Evolutionary conservation across 169 alveolate genomes (phyloP).

Genomic region (Babesia caballi): DNA sequence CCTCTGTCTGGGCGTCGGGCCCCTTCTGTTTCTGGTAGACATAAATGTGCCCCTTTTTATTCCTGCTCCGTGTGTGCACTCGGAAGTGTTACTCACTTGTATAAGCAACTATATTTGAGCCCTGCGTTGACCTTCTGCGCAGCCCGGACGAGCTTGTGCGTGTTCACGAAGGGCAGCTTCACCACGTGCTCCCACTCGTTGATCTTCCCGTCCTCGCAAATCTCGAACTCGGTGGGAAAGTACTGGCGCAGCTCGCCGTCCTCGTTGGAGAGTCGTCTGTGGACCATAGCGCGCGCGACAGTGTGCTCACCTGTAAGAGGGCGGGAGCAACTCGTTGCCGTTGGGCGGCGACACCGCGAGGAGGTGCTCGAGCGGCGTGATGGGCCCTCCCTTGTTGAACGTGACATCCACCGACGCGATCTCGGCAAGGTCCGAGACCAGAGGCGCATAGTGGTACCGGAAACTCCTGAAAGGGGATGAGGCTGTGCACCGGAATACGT

Average conservation of each 20-base stretch:
- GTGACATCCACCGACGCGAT: constrained; percentile 33
- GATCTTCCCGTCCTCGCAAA: constrained; percentile 51
- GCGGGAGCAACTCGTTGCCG: constrained; percentile 50
- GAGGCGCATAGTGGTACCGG: constrained; percentile 64
- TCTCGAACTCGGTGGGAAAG: constrained; percentile 64
- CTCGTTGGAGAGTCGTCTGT: constrained; percentile 17
- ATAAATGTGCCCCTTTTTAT: constrained; percentile 39
- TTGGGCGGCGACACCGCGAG: constrained; percentile 66
- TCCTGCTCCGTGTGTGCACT: constrained; percentile 6
- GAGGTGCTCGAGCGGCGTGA: constrained; percentile 62
- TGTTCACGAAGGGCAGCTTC: constrained; percentile 60
- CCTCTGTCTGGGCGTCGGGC: constrained; percentile 13
- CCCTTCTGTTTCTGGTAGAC: constrained; percentile 53
- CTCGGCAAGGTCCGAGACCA: constrained; percentile 61
- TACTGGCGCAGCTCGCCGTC: constrained; percentile 53
- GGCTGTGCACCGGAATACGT: neutral
- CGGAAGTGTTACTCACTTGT: constrained; percentile 12
- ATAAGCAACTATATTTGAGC: constrained; percentile 36
- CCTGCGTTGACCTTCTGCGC: constrained; percentile 62
- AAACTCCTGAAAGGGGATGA: constrained; percentile 37
- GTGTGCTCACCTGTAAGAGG: constrained; percentile 37
- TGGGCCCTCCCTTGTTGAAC: constrained; percentile 66
- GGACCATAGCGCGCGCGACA: neutral
- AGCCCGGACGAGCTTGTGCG: constrained; percentile 37
- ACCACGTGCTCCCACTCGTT: constrained; percentile 70